A percentile compares a stretch with the other conserved stretches of the same genome.
Conservation (phyloP, 2,329 filamentous ascomycete species). For the Trichophyton verrucosum region DNA sequence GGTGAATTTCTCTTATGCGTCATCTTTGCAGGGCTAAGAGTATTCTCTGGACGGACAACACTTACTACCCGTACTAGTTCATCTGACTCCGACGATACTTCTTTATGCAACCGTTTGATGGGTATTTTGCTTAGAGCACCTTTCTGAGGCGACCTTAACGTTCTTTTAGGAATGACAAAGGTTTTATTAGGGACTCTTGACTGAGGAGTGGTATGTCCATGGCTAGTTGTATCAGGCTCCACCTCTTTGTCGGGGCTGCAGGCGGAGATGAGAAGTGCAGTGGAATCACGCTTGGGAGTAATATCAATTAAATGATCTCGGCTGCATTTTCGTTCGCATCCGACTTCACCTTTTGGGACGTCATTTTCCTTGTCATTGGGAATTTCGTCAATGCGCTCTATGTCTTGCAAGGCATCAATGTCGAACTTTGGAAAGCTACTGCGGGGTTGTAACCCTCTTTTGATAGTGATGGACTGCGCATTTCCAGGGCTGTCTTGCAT, state of each 20-base stretch:
- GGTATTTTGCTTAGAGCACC: neutral
- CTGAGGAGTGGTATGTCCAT: neutral
- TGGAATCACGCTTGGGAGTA: neutral
- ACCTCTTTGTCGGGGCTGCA: neutral
- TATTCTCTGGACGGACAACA: neutral
- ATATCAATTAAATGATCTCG: neutral
- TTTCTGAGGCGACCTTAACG: neutral
- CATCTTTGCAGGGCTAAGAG: neutral
- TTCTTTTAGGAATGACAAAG: neutral
- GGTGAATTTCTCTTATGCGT: neutral
- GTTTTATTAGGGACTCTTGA: neutral
- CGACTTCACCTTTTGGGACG: neutral
- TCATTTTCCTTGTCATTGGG: conserved; percentile 4
- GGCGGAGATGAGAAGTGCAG: neutral
- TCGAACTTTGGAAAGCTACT: neutral
- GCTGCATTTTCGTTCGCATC: neutral
- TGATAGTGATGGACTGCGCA: neutral
- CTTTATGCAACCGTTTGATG: neutral
- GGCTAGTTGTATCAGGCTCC: neutral
- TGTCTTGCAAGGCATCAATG: neutral
- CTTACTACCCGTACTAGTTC: no score
- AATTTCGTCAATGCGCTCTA: neutral
- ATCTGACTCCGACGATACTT: neutral
- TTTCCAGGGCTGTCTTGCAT: neutral
- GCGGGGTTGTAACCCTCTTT: neutral